Evolutionary conservation across 1,284 basidiomycete species (phyloP), one percentile per base, ranked within the genome.

Genomic region (Inonotus obliquus): DNA sequence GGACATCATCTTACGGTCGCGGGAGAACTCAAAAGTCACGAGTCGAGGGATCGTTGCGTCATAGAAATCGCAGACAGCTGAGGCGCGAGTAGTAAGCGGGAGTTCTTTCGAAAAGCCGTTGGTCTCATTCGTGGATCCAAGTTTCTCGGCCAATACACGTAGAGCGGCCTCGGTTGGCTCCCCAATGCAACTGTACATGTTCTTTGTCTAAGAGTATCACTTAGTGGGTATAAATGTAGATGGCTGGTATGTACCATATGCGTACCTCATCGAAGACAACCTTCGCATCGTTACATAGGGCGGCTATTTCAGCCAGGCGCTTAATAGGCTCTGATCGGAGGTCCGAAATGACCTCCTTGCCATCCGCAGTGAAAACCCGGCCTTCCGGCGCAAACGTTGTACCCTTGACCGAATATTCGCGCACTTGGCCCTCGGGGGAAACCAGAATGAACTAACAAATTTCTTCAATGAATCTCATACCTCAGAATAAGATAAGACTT

Each of bases 1-100:
- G 25, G 96, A 98, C 96, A 98, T 99, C 83, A 95, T 96, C 78
- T 98, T 99, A 73, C 96, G 91, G 75, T 99, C 97, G 38, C 96
- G 89, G 29, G 94, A 92, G 76, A 99, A 99, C 74, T 98, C 96
- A 71, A 99, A 96, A 1, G 96, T 98, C 66, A 96, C 77, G 11
- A 97, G 80, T 63, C 95, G 87, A 19, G 87, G 79, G 69, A 94
- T 87, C 21, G 77, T 79, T 54, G 80, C 78, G 67, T 94, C 91
- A 70, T 92, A 88, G 74, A 89, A 83, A 56, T 91, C 86, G 77
- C 91, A 94, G 74, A 98, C 83, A 41, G 89, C 94, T 66, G 84
- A 92, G 54, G 89, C 87, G 59, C 95, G 91, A 47, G 77, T 75
- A 19, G 78, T 73, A 29, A 83, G 81, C 10, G 85, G 73, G 21